phyloP scores from a whole-genome alignment of 768 basidiomycete species.

The Steccherinum ochraceum region DNA sequence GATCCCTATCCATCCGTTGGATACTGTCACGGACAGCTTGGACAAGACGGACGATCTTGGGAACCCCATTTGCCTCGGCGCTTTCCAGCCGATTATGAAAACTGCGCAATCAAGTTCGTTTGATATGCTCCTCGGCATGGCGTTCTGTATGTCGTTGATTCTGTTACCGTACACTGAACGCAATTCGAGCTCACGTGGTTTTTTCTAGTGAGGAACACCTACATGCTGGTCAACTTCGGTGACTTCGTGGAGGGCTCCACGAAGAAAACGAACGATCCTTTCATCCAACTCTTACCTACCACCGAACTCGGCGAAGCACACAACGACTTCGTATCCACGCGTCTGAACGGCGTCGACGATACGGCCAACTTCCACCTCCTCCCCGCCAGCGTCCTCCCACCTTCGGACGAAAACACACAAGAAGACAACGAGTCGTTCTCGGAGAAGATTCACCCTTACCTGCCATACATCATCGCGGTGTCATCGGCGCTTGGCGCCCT shows the following conservation, averaged over 20 bases:
- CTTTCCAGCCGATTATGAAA: slow-evolving; percentile 28
- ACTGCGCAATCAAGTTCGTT: slow-evolving; percentile 13
- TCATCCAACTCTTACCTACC: slow-evolving; percentile 27
- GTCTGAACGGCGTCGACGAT: slow-evolving; percentile 25
- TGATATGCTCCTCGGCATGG: slow-evolving; percentile 31
- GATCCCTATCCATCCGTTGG: slow-evolving; percentile 30
- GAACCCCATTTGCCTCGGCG: slow-evolving; percentile 24
- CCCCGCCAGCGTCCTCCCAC: slow-evolving; percentile 18
- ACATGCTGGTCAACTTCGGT: slow-evolving; percentile 30
- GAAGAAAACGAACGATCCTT: slow-evolving; percentile 24
- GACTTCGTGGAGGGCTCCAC: slow-evolving; percentile 27
- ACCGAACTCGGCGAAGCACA: slow-evolving; percentile 21
- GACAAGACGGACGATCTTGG: slow-evolving; percentile 20
- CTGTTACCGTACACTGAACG: neutral
- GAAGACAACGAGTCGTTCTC: slow-evolving; percentile 11
- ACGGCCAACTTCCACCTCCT: slow-evolving; percentile 21
- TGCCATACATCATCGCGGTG: slow-evolving; percentile 25
- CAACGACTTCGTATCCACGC: slow-evolving; percentile 25
- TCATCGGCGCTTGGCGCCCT: slow-evolving; percentile 16
- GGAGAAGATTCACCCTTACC: slow-evolving; percentile 19
- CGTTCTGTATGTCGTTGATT: slow-evolving; percentile 26
- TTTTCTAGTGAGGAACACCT: slow-evolving; percentile 29
- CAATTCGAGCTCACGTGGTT: neutral
- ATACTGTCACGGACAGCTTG: slow-evolving; percentile 20
- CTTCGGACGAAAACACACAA: slow-evolving; percentile 7